Evolutionary conservation across 768 basidiomycete genomes (phyloP).

Genomic region (Lanmaoa pseudosensibilis): DNA sequence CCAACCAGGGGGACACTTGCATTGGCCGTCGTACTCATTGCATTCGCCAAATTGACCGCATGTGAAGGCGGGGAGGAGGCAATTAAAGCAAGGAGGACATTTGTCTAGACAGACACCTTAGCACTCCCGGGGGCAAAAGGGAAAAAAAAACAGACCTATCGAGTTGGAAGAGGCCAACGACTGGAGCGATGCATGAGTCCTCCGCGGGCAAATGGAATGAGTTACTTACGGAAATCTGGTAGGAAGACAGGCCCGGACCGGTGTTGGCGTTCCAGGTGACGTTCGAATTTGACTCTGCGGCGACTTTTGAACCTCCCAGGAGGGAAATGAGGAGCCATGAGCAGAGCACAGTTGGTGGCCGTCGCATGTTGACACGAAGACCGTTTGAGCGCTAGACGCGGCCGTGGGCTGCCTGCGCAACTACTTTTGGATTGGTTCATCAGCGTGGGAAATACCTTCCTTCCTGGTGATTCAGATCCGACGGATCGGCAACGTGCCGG

Average conservation of each 20-base stretch:
- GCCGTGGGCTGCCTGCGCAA: background rate
- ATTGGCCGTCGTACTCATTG: conserved; percentile 91
- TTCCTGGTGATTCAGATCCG: background rate
- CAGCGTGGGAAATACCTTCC: conserved; percentile 15
- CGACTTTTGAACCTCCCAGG: conserved; percentile 2
- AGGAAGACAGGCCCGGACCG: conserved; percentile 21
- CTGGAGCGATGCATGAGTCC: conserved; percentile 16
- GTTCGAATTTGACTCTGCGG: conserved; percentile 11
- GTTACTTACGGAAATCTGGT: conserved; percentile 27
- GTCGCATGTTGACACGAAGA: conserved; percentile 24
- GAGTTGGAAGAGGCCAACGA: conserved; percentile 20
- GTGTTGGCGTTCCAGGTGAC: conserved; percentile 16
- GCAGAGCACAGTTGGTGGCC: conserved; percentile 13
- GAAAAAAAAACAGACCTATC: conserved; percentile 11
- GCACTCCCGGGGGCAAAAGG: background rate
- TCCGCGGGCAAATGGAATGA: background rate
- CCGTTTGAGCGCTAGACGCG: background rate
- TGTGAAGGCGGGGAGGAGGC: conserved; percentile 83
- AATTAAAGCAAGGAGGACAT: conserved; percentile 95
- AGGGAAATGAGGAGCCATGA: conserved; percentile 17
- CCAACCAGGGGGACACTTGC: conserved; percentile 97
- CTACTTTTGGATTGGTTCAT: background rate
- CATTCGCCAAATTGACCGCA: conserved; percentile 94
- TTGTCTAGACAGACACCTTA: conserved; percentile 37
- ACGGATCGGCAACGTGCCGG: too few species aligned